Conservation (phyloP, 139 green algal species). For the Desmodesmus armatus region DNA sequence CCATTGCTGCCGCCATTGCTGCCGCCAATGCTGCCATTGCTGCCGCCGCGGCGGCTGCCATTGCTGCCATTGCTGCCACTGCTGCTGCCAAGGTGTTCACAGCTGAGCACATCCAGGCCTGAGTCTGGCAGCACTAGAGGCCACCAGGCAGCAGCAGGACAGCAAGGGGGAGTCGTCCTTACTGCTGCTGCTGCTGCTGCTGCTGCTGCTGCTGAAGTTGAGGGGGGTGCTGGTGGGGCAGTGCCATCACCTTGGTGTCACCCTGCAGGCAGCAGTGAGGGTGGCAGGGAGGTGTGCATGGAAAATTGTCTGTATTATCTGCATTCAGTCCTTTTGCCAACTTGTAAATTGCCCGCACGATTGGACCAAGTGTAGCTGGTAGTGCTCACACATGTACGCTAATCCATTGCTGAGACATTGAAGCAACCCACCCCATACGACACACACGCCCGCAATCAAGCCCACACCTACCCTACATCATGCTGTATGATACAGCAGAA, state of each 20-base stretch:
- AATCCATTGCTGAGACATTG: too few species aligned
- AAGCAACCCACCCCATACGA: too few species aligned
- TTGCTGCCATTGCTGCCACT: neutral
- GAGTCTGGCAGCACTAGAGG: neutral
- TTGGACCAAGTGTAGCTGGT: neutral
- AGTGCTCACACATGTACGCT: too few species aligned
- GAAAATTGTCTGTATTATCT: neutral
- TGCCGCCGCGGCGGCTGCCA: neutral
- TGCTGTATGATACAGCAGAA: too few species aligned
- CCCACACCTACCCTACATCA: too few species aligned
- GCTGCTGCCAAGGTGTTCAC: neutral
- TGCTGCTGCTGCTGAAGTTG: neutral
- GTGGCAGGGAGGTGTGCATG: neutral
- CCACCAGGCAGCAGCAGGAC: neutral
- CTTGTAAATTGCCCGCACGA: neutral
- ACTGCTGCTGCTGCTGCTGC: constrained; percentile 13
- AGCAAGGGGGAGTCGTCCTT: too few species aligned
- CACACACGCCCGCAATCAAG: too few species aligned
- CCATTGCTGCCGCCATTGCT: neutral
- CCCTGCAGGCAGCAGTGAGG: constrained; percentile 3
- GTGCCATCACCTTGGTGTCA: neutral
- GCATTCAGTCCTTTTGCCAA: neutral
- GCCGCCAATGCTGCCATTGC: too few species aligned
- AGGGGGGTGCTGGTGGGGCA: neutral
- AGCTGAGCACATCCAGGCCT: constrained; percentile 4